These are phyloP conservation scores for Chamaecrista fasciculata DNA, from an alignment of 306 rosid genomes.

Conservation along the genomic window DNA sequence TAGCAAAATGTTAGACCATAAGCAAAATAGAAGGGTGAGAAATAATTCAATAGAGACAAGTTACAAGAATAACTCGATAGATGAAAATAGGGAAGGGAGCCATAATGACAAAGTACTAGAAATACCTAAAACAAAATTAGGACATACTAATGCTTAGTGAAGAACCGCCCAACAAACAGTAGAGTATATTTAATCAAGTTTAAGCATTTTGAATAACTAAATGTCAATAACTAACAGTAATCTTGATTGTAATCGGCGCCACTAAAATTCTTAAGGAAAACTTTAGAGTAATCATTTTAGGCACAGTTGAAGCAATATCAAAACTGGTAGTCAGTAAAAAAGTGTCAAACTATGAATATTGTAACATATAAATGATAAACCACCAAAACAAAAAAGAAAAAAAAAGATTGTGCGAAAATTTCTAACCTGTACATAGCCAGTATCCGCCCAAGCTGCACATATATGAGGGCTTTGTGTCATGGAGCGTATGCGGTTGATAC, in stretches of 20 bases:
- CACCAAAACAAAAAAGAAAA: not conserved
- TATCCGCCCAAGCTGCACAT: constrained; percentile 92
- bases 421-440: constrained; percentile 79
- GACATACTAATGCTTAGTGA: not conserved
- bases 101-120: not conserved
- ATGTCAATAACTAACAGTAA: not conserved
- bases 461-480: constrained; percentile 88
- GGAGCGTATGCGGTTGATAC: constrained; percentile 81
- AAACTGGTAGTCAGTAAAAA: not conserved
- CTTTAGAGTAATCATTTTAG: not conserved
- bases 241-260: not conserved
- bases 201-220: not conserved
- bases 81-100: not conserved
- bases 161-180: not conserved
- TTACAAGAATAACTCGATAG: not conserved
- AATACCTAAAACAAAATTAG: not conserved
- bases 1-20: constrained; percentile 21
- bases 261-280: no score
- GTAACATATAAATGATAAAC: not conserved
- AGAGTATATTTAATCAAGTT: not conserved
- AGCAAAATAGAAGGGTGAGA: not conserved
- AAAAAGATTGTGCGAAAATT: not conserved
- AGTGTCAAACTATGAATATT: not conserved
- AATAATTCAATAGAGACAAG: not conserved
- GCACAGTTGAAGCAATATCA: not conserved